Base-by-base conservation (phyloP, 106 monocot species). In the Phalaenopsis equestris region DNA sequence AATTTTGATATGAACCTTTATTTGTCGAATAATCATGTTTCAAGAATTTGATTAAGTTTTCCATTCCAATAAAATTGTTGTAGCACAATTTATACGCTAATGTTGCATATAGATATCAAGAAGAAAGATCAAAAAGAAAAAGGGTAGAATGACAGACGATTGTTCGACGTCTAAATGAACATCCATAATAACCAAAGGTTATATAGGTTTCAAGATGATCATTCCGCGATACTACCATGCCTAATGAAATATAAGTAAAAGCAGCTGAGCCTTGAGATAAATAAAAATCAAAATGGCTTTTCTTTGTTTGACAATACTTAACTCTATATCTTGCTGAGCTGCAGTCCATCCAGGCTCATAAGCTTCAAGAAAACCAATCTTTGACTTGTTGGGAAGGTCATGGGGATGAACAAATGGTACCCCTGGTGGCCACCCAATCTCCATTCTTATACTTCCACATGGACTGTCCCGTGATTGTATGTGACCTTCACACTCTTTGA, bases 401-500 rank as follows among this genome's bases (percentile, higher is more conserved):
- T 96, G 96, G 8, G 96, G 96, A 86, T 96, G 96, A 76, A 93
- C 96, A 88, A 96, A 96, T 45, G 96, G 96, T 77, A 96, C 96
- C 17, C 87, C 91, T 58, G 87, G 87, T 24, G 96, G 96, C 96
- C 96, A 96, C 49, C 96, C 96, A 49, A 96, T 88, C 82, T 91
- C 91, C 89, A 88, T 88, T 24, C 96, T 84, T 55, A 82, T 87
- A 56, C 77, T 91, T 36, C 79, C 83, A 78, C 96, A 96, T 41
- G 93, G 91, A 80, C 93, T 88, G 56, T 93, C 90, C 8, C 84
- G 49, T 38, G 88, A 24, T 1, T 88, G 88, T 72, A 93, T 87
- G 80, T 93, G 96, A 46, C 81, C 86, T 73, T 96, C 96, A 80
- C 96, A 91, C 48, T 90, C 93, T 81, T 91, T 93, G 6, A 91